Conservation (phyloP, 2,329 filamentous ascomycete species). For the Ophiognomonia clavigignenti-juglandacearum region DNA sequence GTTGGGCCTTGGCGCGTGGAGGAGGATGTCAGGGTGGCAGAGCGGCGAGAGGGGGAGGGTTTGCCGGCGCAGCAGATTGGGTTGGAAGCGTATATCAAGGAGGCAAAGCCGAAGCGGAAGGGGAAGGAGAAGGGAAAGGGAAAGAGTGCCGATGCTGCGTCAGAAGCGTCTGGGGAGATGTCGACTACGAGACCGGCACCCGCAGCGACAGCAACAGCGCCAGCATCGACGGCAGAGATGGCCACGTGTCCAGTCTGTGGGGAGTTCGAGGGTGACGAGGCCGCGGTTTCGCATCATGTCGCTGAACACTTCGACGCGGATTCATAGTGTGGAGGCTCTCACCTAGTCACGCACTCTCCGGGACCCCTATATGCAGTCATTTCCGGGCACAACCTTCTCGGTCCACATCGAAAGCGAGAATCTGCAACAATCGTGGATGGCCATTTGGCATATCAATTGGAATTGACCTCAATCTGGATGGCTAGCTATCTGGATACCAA, state of each 20-base stretch:
- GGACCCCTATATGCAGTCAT: too few species aligned
- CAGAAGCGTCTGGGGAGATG: too few species aligned
- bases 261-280: constrained; percentile 62
- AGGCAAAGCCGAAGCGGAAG: constrained; percentile 24
- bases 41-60: constrained; percentile 25
- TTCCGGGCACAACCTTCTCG: too few species aligned
- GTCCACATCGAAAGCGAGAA: too few species aligned
- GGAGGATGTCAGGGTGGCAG: constrained; percentile 17
- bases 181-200: too few species aligned
- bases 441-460: too few species aligned
- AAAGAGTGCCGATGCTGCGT: neutral
- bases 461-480: too few species aligned
- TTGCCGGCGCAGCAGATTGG: constrained; percentile 39
- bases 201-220: neutral
- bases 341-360: too few species aligned
- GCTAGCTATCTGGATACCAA: too few species aligned
- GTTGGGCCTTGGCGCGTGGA: neutral
- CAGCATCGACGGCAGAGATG: constrained; percentile 8
- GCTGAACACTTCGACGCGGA: constrained; percentile 47
- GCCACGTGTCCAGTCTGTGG: constrained; percentile 61
- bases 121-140: constrained; percentile 21
- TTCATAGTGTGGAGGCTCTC: neutral
- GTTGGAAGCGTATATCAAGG: constrained; percentile 46
- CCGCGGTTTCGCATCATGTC: constrained; percentile 64
- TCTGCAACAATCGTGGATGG: too few species aligned